Percentiles rank a stretch among this genome's conserved stretches.
Conservation (phyloP, 2,329 filamentous ascomycete species). For the Aspergillus luchuensis region DNA sequence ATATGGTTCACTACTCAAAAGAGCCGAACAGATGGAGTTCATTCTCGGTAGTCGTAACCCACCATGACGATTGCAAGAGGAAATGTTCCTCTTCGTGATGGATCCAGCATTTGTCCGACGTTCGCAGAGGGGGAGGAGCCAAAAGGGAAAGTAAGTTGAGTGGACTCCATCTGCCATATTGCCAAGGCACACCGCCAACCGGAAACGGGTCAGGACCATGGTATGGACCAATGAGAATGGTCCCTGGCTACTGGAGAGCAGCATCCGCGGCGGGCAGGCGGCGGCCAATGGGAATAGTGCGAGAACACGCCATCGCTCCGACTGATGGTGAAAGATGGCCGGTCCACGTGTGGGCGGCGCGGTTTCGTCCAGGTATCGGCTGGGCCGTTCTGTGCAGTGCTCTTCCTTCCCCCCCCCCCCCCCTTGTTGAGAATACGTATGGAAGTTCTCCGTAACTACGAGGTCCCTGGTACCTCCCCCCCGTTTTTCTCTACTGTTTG, state of each 20-base stretch:
- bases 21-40: neutral
- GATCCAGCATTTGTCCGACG: neutral
- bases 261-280: slow-evolving; percentile 2
- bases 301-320: slow-evolving; percentile 37
- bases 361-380: neutral
- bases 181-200: slow-evolving; percentile 14
- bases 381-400: neutral
- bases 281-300: slow-evolving; percentile 27
- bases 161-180: slow-evolving; percentile 13
- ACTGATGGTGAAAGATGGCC: slow-evolving; percentile 34
- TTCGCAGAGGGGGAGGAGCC: neutral
- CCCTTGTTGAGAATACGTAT: neutral
- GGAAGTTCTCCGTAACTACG: no score
- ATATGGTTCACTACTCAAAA: neutral
- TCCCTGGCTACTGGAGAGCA: neutral
- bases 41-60: neutral
- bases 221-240: slow-evolving; percentile 12
- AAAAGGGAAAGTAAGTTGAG: neutral
- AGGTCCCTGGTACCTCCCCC: neutral
- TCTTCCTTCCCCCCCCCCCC: neutral
- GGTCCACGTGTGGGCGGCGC: slow-evolving; percentile 20
- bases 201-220: neutral
- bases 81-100: neutral
- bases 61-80: neutral
- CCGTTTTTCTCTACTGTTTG: neutral